Percentiles rank a stretch among this genome's conserved stretches.
These are phyloP conservation scores for Ilyonectria destructans DNA, from an alignment of 2,329 filamentous ascomycete genomes.

Conservation along the genomic window DNA sequence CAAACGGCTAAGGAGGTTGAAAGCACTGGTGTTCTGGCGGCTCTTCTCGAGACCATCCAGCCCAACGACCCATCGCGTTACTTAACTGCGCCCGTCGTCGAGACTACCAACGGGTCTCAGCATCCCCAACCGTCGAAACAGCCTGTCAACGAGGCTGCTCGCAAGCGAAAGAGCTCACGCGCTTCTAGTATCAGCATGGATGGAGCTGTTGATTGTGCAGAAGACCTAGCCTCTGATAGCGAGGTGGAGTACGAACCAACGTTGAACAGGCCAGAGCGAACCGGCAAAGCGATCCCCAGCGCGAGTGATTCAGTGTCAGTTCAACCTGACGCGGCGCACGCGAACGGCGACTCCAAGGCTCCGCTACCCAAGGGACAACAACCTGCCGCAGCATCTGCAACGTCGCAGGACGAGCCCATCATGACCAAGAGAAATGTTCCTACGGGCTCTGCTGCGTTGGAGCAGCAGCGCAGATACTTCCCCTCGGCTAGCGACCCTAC, in stretches of 20 bases:
- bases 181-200: slow-evolving; percentile 44
- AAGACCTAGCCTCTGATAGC: slow-evolving; percentile 44
- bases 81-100: not conserved
- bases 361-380: not conserved
- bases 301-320: slow-evolving; percentile 22
- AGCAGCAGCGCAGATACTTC: slow-evolving; percentile 66
- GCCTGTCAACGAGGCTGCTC: slow-evolving; percentile 8
- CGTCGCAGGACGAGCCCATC: slow-evolving; percentile 24
- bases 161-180: slow-evolving; percentile 40
- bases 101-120: slow-evolving; percentile 10
- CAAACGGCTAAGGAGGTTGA: slow-evolving; percentile 49
- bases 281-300: slow-evolving; percentile 21
- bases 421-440: slow-evolving; percentile 46
- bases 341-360: slow-evolving; percentile 35
- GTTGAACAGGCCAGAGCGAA: slow-evolving; percentile 34
- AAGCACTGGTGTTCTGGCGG: slow-evolving; percentile 45
- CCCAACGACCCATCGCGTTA: slow-evolving; percentile 9
- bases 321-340: slow-evolving; percentile 4
- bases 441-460: slow-evolving; percentile 53
- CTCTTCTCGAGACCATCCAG: slow-evolving; percentile 41
- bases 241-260: slow-evolving; percentile 49
- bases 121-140: slow-evolving; percentile 24
- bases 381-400: slow-evolving; percentile 9
- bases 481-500: slow-evolving; percentile 62
- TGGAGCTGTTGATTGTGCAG: slow-evolving; percentile 22